Evolutionary conservation across 495 filamentous ascomycete species (phyloP).

Genomic region (Lasiosphaeris hirsuta): DNA sequence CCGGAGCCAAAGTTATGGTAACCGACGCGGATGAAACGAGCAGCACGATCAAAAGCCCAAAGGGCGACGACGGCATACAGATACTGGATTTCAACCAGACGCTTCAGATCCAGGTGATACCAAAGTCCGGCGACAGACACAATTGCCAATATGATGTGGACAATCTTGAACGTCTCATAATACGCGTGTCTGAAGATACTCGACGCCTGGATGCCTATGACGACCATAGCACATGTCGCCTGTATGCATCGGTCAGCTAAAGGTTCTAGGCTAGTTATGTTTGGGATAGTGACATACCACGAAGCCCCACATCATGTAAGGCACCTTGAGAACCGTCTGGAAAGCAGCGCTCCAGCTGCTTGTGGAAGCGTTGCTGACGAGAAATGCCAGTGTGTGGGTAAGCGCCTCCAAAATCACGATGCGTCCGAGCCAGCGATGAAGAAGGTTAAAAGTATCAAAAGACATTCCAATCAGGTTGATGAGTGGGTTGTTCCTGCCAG

Average conservation of each 20-base stretch:
- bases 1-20: constrained; percentile 69
- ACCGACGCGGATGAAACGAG: constrained; percentile 49
- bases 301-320: constrained; percentile 51
- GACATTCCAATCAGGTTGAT: constrained; percentile 60
- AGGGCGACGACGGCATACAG: constrained; percentile 56
- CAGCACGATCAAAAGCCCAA: constrained; percentile 62
- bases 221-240: constrained; percentile 57
- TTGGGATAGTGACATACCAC: constrained; percentile 43
- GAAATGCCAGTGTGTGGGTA: constrained; percentile 56
- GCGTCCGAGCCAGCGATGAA: constrained; percentile 76
- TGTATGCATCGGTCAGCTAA: constrained; percentile 30
- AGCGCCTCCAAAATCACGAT: constrained; percentile 65
- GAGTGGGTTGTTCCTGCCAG: constrained; percentile 60
- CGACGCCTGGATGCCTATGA: constrained; percentile 66
- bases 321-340: constrained; percentile 29
- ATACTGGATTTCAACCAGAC: constrained; percentile 60
- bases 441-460: constrained; percentile 75
- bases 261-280: background rate
- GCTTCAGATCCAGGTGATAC: constrained; percentile 61
- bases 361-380: constrained; percentile 25
- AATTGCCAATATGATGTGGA: constrained; percentile 69
- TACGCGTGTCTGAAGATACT: constrained; percentile 82
- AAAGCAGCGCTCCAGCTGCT: constrained; percentile 47
- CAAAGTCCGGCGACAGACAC: constrained; percentile 64
- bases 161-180: constrained; percentile 79